Conservation (phyloP, 345 rosid species). For the Noccaea bulbosa region DNA sequence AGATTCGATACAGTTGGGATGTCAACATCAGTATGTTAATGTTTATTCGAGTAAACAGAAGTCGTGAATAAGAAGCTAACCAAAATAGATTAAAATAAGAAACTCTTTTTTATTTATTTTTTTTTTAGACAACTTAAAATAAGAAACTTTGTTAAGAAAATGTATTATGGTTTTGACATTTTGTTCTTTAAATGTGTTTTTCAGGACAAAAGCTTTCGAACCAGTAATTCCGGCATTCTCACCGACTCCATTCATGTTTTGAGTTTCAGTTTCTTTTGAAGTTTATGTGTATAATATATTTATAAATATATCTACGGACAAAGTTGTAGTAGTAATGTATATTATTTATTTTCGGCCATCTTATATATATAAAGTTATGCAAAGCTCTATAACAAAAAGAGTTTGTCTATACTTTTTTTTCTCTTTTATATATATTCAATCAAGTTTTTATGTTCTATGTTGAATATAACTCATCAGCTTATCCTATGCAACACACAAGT, state of each 20-base stretch:
- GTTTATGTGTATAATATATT: constrained; percentile 18
- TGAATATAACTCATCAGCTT: not conserved
- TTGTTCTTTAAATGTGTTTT: not conserved
- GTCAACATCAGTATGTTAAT: constrained; percentile 25
- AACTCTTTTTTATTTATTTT: no score
- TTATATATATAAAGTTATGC: not conserved
- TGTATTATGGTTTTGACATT: constrained; percentile 16
- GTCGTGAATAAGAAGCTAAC: not conserved
- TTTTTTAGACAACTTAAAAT: no score
- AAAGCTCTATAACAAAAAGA: not conserved
- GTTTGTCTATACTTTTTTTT: not conserved
- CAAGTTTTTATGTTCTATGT: not conserved
- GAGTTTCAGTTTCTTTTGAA: constrained; percentile 25
- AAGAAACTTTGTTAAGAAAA: not conserved
- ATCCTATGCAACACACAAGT: not conserved
- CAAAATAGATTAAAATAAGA: not conserved
- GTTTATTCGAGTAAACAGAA: constrained; percentile 25
- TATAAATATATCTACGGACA: not conserved
- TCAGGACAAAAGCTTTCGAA: constrained; percentile 45
- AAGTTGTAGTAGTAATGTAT: constrained; percentile 17
- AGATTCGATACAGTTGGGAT: constrained; percentile 36
- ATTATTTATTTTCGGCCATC: constrained; percentile 13
- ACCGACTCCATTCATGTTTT: constrained; percentile 66
- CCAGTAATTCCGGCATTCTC: constrained; percentile 55
- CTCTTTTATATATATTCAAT: no score